Evolutionary conservation across 148 eudicot genomes (phyloP).

Genomic region (Simmondsia chinensis): DNA sequence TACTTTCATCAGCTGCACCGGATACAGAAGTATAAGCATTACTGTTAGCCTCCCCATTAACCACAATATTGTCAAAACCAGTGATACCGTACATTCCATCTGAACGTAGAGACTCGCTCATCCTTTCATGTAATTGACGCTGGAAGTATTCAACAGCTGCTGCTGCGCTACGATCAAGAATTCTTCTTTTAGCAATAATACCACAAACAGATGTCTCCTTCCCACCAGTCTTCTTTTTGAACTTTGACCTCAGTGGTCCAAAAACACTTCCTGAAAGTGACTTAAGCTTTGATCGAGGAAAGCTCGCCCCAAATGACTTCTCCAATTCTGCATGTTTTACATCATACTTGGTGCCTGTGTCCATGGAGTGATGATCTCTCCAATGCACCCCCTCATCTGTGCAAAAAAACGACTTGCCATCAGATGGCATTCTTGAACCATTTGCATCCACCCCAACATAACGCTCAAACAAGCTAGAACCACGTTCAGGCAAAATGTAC

Average conservation of each 20-base stretch:
- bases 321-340: slow-evolving; percentile 93
- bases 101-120: slow-evolving; percentile 18
- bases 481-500: slow-evolving; percentile 42
- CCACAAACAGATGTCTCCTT: slow-evolving; percentile 33
- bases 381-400: slow-evolving; percentile 71
- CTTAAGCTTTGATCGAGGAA: slow-evolving; percentile 40
- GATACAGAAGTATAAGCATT: slow-evolving; percentile 7
- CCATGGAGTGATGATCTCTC: slow-evolving; percentile 88
- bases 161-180: slow-evolving; percentile 71
- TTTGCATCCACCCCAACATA: slow-evolving; percentile 26
- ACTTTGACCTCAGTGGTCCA: slow-evolving; percentile 45
- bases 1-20: slow-evolving; percentile 9
- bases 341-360: slow-evolving; percentile 85
- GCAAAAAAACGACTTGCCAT: slow-evolving; percentile 29
- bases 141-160: slow-evolving; percentile 61
- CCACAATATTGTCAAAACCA: slow-evolving; percentile 4
- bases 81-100: slow-evolving; percentile 12
- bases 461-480: slow-evolving; percentile 24
- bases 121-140: slow-evolving; percentile 18
- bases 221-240: slow-evolving; percentile 67
- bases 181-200: slow-evolving; percentile 55
- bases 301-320: slow-evolving; percentile 77
- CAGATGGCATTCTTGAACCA: slow-evolving; percentile 13
- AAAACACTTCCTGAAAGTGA: slow-evolving; percentile 45
- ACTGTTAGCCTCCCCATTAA: slow-evolving; percentile 13